These are phyloP conservation scores for Termitomyces sp. DNA, from an alignment of 768 basidiomycete species.

Conservation along the genomic window DNA sequence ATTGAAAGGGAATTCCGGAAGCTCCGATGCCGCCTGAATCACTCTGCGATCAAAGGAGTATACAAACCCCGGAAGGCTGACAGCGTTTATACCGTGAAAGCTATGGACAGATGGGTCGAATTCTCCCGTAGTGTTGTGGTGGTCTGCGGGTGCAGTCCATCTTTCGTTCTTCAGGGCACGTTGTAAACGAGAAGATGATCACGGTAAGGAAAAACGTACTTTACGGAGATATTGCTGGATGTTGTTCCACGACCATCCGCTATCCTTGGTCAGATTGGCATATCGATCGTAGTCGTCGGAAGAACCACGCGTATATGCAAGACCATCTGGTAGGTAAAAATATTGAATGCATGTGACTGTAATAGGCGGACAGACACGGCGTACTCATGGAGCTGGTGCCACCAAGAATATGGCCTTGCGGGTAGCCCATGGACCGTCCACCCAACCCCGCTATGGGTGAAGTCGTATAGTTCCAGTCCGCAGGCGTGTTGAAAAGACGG, in stretches of 20 bases:
- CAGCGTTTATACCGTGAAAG: slow-evolving; percentile 22
- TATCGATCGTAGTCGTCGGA: slow-evolving; percentile 28
- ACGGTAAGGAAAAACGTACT: slow-evolving; percentile 6
- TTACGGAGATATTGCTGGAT: slow-evolving; percentile 22
- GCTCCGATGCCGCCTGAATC: slow-evolving; percentile 20
- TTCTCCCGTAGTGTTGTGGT: slow-evolving; percentile 19
- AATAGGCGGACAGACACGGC: neutral
- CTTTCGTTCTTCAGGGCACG: slow-evolving; percentile 18
- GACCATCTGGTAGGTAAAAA: neutral
- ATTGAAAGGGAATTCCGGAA: slow-evolving; percentile 22
- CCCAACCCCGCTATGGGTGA: slow-evolving; percentile 9
- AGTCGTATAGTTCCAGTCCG: slow-evolving; percentile 19
- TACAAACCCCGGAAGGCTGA: slow-evolving; percentile 23
- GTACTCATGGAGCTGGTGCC: slow-evolving; percentile 16
- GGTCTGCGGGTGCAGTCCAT: slow-evolving; percentile 23
- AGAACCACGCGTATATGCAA: slow-evolving; percentile 26
- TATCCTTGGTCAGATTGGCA: slow-evolving; percentile 23
- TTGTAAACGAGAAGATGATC: neutral
- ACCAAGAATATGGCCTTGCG: slow-evolving; percentile 16
- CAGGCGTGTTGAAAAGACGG: slow-evolving; percentile 10
- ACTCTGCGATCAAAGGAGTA: slow-evolving; percentile 22
- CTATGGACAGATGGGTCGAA: slow-evolving; percentile 12
- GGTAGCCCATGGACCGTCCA: slow-evolving; percentile 12
- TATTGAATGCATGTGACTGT: neutral
- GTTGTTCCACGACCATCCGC: slow-evolving; percentile 28